Base-by-base conservation (phyloP, 768 basidiomycete species). In the Boletus sp. region DNA sequence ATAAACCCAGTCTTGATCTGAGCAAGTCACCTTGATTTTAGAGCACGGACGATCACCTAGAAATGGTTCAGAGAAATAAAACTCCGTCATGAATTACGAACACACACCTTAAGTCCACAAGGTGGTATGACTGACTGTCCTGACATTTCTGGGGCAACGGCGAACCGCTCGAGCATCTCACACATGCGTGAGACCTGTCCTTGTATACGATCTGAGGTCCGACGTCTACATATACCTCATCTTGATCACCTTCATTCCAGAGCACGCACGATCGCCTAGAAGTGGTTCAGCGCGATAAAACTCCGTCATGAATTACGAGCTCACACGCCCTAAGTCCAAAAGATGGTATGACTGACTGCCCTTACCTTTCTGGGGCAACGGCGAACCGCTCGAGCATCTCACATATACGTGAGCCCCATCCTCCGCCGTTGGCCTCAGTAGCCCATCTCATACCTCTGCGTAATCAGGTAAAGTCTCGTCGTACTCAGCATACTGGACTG, bases 391-490 rank as follows among this genome's bases (percentile, higher is more conserved):
- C 8, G 15, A 40, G 30, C 7, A 19, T 53, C 14, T 66, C 61
- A 64, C 59, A 64, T 57, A 67, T 62, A 66, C 54, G 14, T 38
- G 35, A 27, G 38, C 14, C 34, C 23, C 41, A 10, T 29, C 14
- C 15, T 19, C 14, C 4, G 27, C n/a, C 5, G 14, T n/a, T 35
- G 17, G 25, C 30, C 37, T 37, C 15, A 17, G 34, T 2, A 5
- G 3, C 51, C 53, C 37, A 32, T 30, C 14, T 37, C 46, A 19
- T 43, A 29, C 9, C 7, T 15, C 38, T 30, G 15, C 7, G 4
- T 38, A 41, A 27, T 21, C 41, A 50, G 35, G 65, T 50, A 46
- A 27, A 37, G 49, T 41, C 42, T 33, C 14, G 9, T 13, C 19
- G 21, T 29, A 23, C 17, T 5, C 6, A 46, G 32, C 40, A 19